Base-by-base conservation (phyloP, 208 protist genomes). In the Zelonia costaricensis region DNA sequence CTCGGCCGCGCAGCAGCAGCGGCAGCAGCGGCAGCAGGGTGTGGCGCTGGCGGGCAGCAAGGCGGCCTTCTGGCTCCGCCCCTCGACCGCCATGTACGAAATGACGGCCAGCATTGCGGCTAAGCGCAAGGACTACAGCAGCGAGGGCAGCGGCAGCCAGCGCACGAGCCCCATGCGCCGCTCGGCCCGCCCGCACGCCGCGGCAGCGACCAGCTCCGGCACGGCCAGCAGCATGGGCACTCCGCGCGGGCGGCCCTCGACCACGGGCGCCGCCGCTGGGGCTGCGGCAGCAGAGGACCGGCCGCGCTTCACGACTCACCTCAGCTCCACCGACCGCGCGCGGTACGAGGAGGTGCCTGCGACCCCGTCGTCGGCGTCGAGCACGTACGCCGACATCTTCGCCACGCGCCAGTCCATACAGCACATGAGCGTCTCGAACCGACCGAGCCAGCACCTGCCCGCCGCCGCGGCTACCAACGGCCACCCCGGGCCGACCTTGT, bases 71-170 rank as follows among this genome's bases (percentile, higher is more conserved):
- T 87, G 81, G 81, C 28, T 87, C 10, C 72, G 81, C 10, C 81
- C 81, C 13, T 58, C 64, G 25, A 78, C 69, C n/a, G 76, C 81
- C 22, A 62, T 80, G 52, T 87, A 82, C 55, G 81, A 77, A 53
- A 81, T 79, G 81, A 87, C 81, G 18, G 75, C 72, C 13, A 87
- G 81, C 68, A 87, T 83, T 44, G 76, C 73, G 7, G 81, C 81
- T 6, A 87, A 87, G 56, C 77, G 77, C 46, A 74, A 64, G 23
- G 65, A 74, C 38, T 30, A 62, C n/a, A n/a, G n/a, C n/a, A n/a
- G n/a, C n/a, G n/a, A n/a, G n/a, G n/a, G n/a, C n/a, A n/a, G n/a
- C n/a, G n/a, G n/a, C n/a, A n/a, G n/a, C n/a, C n/a, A n/a, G n/a
- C n/a, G n/a, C n/a, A n/a, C n/a, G n/a, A n/a, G n/a, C n/a, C n/a